A percentile compares a stretch with the other conserved stretches of the same genome.
Conservation (phyloP, 352 stramenopile genomes). For the Phytophthora cryptogea region DNA sequence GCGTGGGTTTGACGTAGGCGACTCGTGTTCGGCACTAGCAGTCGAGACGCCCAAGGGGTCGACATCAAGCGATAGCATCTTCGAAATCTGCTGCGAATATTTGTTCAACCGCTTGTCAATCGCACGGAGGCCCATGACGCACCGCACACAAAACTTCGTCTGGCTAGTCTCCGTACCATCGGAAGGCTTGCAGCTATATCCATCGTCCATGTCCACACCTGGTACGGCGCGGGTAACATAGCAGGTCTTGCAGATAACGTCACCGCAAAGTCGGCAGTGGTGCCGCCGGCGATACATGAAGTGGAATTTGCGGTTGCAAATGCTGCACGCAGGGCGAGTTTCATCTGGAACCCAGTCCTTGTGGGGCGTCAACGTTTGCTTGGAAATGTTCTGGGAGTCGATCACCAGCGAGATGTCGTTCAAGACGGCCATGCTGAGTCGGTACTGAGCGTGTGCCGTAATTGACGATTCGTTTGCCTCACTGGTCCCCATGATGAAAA, state of each 20-base stretch:
- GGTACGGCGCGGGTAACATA: slow-evolving; percentile 47
- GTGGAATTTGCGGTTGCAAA: slow-evolving; percentile 37
- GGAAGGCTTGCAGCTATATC: slow-evolving; percentile 8
- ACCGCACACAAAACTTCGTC: slow-evolving; percentile 66
- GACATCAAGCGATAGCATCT: slow-evolving; percentile 25
- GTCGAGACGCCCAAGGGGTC: slow-evolving; percentile 16
- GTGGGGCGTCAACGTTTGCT: slow-evolving; percentile 34
- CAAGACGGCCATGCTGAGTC: slow-evolving; percentile 50
- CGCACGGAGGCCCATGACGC: slow-evolving; percentile 46
- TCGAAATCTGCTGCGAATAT: slow-evolving; percentile 40
- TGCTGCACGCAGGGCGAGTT: slow-evolving; percentile 32
- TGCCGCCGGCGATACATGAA: slow-evolving; percentile 44
- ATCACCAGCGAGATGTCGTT: slow-evolving; percentile 64
- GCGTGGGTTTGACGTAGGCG: slow-evolving; percentile 2
- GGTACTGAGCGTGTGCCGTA: slow-evolving; percentile 42
- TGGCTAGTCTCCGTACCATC: slow-evolving; percentile 25
- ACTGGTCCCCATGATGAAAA: slow-evolving; percentile 48
- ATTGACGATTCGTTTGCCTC: slow-evolving; percentile 44
- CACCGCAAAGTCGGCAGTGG: slow-evolving; percentile 57
- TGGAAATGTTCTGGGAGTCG: slow-evolving; percentile 54
- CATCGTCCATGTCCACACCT: slow-evolving; percentile 16
- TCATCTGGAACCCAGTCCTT: slow-evolving; percentile 47
- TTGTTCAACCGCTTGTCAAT: slow-evolving; percentile 41
- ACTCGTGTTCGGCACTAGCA: slow-evolving; percentile 5
- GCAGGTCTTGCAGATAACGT: slow-evolving; percentile 57